Base-by-base conservation (phyloP, 441 rosid genomes). In the Syzygium malaccense region DNA sequence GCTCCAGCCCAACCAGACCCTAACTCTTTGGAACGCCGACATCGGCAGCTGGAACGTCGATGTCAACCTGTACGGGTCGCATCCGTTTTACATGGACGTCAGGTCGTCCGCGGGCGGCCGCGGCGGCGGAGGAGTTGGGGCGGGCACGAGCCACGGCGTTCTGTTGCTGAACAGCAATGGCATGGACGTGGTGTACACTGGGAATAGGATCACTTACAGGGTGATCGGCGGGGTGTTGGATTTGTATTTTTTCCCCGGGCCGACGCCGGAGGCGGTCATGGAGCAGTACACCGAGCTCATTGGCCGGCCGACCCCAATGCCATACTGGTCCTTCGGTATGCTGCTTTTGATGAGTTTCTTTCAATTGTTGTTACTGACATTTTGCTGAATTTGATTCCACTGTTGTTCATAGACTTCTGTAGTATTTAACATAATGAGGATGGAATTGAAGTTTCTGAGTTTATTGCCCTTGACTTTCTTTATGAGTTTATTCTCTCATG, bases 271-370 rank as follows among this genome's bases (percentile, higher is more conserved):
- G 30, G 28, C 55, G 14, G 98, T 97, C 33, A 88, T 95, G 55
- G 86, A 94, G 88, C 98, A 97, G 92, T 96, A 95, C 86, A 96
- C 99, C 0, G 93, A 91, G 89, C 92, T 97, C 7, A 93, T 95
- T 7, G 99, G 98, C 58, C 91, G 95, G 83, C 97, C 97, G 86
- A 92, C 96, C 3, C 94, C 98, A 14, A 95, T 95, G 98, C 98
- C 98, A 49, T 95, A 95, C 57, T 96, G 97, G 98, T 95, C 98
- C 66, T 94, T 97, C 26, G 98, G 98, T 96, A 89, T 58, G 92
- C 62, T 53, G 4, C 9, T 30, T 83, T 54, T 3, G 3, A 3
- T 64, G 8, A 20, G 2, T 85, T 3, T 17, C 41, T n/a, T 85
- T 17, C 58, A 5, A 55, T 25, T 8, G 49, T 37, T 37, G 51